A percentile compares a stretch with the other conserved stretches of the same genome.
These are phyloP conservation scores for Candida cerambycidarum DNA, from an alignment of 805 yeast species.

Conservation along the genomic window DNA sequence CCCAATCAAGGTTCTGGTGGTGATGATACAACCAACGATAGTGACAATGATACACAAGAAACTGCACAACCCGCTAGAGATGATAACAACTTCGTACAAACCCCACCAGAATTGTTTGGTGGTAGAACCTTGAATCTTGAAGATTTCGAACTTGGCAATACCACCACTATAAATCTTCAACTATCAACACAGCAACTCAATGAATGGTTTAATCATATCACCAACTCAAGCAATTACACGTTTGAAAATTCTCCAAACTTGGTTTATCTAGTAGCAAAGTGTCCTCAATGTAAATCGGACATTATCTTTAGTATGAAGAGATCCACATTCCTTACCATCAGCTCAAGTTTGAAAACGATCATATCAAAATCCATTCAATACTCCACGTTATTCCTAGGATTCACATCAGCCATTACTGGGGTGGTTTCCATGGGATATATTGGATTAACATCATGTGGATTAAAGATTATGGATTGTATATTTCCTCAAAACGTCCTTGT, in stretches of 20 bases:
- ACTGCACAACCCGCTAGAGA: too few relatives aligned
- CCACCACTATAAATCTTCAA: slow-evolving; percentile 8
- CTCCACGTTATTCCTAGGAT: slow-evolving; percentile 31
- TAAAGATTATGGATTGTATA: slow-evolving; percentile 35
- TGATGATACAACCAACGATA: too few relatives aligned
- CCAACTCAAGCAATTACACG: not conserved
- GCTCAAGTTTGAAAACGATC: slow-evolving; percentile 17
- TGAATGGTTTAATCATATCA: slow-evolving; percentile 16
- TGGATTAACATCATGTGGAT: slow-evolving; percentile 37
- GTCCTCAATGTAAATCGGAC: slow-evolving; percentile 43
- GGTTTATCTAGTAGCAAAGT: slow-evolving; percentile 27
- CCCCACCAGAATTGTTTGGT: not conserved
- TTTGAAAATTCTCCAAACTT: slow-evolving; percentile 1
- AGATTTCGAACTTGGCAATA: slow-evolving; percentile 16
- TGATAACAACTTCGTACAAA: too few relatives aligned
- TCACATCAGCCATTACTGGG: slow-evolving; percentile 43
- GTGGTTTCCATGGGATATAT: slow-evolving; percentile 39
- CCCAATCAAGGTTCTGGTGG: too few relatives aligned
- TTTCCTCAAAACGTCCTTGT: slow-evolving; percentile 35
- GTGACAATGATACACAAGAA: not conserved
- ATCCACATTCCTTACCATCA: slow-evolving; percentile 25
- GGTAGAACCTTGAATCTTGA: slow-evolving; percentile 2
- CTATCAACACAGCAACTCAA: slow-evolving; percentile 17
- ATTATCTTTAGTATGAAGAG: slow-evolving; percentile 32
- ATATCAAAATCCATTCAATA: slow-evolving; percentile 26